phyloP scores from a whole-genome alignment of 2,329 filamentous ascomycete genomes.

The Emericellopsis cladophorae region DNA sequence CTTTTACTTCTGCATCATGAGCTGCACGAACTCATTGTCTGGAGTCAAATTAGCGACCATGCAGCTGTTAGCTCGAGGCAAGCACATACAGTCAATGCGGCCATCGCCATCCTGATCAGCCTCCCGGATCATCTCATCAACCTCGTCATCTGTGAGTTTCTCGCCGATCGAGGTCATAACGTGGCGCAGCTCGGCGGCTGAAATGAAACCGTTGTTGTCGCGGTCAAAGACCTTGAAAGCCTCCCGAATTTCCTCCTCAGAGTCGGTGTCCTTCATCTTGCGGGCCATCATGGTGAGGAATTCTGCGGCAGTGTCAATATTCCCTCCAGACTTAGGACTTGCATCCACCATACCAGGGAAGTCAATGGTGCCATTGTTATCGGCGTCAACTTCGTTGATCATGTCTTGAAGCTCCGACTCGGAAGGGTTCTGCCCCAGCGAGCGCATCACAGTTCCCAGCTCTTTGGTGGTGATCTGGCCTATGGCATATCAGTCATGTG shows the following conservation, averaged over 20 bases:
- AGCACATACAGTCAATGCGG: conserved; percentile 66
- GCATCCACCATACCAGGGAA: conserved; percentile 55
- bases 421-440: conserved; percentile 78
- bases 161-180: conserved; percentile 89
- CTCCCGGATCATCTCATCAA: conserved; percentile 88
- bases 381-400: conserved; percentile 88
- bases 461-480: conserved; percentile 90
- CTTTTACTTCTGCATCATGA: conserved; percentile 87
- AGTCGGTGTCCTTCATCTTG: conserved; percentile 91
- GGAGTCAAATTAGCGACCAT: conserved; percentile 3
- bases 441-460: conserved; percentile 82
- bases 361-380: conserved; percentile 88
- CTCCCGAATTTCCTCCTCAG: conserved; percentile 81
- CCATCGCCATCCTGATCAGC: conserved; percentile 83
- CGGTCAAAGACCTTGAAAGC: conserved; percentile 85
- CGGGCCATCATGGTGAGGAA: conserved; percentile 90
- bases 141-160: conserved; percentile 83
- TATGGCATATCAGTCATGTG: conserved; percentile 17
- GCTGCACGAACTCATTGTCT: conserved; percentile 85
- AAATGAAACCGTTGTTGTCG: conserved; percentile 88
- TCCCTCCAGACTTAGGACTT: neutral
- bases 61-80: neutral
- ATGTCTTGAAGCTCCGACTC: conserved; percentile 86
- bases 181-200: conserved; percentile 74
- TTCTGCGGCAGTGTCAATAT: conserved; percentile 33